A percentile compares a stretch with the other conserved stretches of the same genome.
Conservation (phyloP, 2,329 filamentous ascomycete genomes). For the Colletotrichum liriopes region DNA sequence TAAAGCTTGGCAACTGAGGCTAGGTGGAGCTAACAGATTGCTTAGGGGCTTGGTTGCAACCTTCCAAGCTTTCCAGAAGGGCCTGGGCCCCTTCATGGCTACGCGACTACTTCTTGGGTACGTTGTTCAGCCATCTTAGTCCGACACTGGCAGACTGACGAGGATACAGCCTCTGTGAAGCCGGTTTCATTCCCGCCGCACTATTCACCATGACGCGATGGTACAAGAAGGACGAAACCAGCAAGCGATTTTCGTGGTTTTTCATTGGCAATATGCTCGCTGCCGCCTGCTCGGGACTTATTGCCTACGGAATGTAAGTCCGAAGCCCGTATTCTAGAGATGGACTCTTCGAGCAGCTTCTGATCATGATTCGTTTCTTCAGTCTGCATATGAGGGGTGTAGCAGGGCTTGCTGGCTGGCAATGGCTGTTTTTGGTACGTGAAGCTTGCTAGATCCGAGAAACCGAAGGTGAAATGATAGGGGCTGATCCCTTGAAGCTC, state of each 20-base stretch:
- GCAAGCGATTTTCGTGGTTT: slow-evolving; percentile 61
- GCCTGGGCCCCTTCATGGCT: slow-evolving; percentile 52
- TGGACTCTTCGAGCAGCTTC: neutral
- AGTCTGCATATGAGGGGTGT: slow-evolving; percentile 53
- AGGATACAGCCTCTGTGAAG: slow-evolving; percentile 48
- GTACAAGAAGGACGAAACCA: slow-evolving; percentile 63
- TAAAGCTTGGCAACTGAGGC: slow-evolving; percentile 46
- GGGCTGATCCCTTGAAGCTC: slow-evolving; percentile 45
- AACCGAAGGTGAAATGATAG: too few relatives aligned
- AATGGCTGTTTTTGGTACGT: slow-evolving; percentile 53
- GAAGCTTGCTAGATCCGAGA: neutral
- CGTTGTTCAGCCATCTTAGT: neutral
- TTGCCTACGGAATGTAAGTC: slow-evolving; percentile 59
- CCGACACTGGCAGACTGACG: neutral
- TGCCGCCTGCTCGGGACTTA: slow-evolving; percentile 56
- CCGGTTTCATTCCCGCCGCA: slow-evolving; percentile 63
- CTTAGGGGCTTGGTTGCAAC: slow-evolving; percentile 54
- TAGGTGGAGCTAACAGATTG: slow-evolving; percentile 43
- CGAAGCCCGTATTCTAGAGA: neutral
- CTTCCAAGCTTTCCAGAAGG: slow-evolving; percentile 55
- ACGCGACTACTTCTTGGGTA: slow-evolving; percentile 54
- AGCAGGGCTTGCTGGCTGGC: slow-evolving; percentile 51
- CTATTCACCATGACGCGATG: slow-evolving; percentile 64
- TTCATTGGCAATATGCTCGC: slow-evolving; percentile 63
- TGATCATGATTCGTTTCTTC: neutral